phyloP scores from a whole-genome alignment of 2,329 filamentous ascomycete genomes.

The Cephalotrichum gorgonifer region DNA sequence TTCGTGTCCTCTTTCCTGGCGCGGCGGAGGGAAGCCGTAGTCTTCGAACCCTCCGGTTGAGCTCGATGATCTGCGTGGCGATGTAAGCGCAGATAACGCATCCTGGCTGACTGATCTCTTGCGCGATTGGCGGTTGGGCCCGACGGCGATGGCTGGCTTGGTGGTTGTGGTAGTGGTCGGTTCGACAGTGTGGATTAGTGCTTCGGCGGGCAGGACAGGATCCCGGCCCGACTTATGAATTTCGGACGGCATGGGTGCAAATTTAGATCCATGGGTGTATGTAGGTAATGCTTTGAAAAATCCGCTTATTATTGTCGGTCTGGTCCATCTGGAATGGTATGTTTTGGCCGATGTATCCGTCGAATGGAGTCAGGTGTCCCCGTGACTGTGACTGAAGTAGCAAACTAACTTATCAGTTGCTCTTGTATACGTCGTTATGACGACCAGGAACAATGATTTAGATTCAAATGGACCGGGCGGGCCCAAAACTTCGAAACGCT shows the following conservation, averaged over 20 bases:
- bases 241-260: background rate
- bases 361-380: background rate
- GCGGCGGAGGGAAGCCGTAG: background rate
- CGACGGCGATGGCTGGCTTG: background rate
- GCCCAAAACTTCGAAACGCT: background rate
- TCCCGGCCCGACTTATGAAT: background rate
- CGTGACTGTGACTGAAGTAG: background rate
- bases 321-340: background rate
- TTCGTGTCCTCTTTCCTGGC: background rate
- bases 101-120: background rate
- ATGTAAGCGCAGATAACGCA: background rate
- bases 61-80: background rate
- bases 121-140: background rate
- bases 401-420: background rate
- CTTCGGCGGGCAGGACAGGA: background rate
- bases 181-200: background rate
- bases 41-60: background rate
- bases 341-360: background rate
- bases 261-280: background rate
- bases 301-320: background rate
- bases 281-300: background rate
- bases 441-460: background rate
- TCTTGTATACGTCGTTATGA: conserved; percentile 2
- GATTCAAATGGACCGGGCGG: background rate
- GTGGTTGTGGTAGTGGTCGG: conserved; percentile 1